Base-by-base conservation (phyloP, 2,329 filamentous ascomycete species). In the Westerdykella sp. region DNA sequence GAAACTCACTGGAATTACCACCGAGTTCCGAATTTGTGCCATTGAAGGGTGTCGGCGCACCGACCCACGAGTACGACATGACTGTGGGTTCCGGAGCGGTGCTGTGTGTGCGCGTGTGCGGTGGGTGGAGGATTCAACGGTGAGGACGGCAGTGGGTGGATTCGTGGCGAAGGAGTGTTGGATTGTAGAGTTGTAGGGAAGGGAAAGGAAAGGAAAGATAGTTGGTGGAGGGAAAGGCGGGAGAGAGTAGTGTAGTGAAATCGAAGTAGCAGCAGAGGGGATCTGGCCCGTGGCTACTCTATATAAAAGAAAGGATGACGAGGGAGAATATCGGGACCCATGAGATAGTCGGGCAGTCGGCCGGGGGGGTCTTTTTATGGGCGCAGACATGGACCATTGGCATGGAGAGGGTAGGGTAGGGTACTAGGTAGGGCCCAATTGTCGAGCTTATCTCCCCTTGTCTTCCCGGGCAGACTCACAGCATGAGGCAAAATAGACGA, bases 1-100 rank as follows among this genome's bases (percentile, higher is more conserved):
- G 41, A 12, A 44, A 78, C 85, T 64, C 78, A 91, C 86, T 77
- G 54, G 87, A 86, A 73, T 94, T 79, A 63, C 87, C 87, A 57
- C 87, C 87, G 44, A 79, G 74, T 48, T 76, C 74, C 31, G 70
- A 51, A 60, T 87, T 72, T 39, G 78, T 79, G 62, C 70, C 71
- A 66, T 75, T 74, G 69, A 70, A 74, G 14, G 47, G 43, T 40
- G 69, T 57, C 30, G 73, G 72, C 44, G 71, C 47, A 38, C 73
- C 73, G 34, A 70, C 59, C 67, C 66, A 73, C 35, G 69, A 62
- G 67, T 75, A 74, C 44, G 72, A 74, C 72, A 75, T 74, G 54
- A 48, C 60, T 50, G 51, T 41, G 37, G 25, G 25, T 21, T 21
- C 25, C 9, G 25, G 11, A 28, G 50, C 43, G 25, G 34, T 38